Percentiles rank a stretch among this genome's conserved stretches.
These are phyloP conservation scores for Aspergillus texensis DNA, from an alignment of 2,329 filamentous ascomycete genomes.

Conservation along the genomic window DNA sequence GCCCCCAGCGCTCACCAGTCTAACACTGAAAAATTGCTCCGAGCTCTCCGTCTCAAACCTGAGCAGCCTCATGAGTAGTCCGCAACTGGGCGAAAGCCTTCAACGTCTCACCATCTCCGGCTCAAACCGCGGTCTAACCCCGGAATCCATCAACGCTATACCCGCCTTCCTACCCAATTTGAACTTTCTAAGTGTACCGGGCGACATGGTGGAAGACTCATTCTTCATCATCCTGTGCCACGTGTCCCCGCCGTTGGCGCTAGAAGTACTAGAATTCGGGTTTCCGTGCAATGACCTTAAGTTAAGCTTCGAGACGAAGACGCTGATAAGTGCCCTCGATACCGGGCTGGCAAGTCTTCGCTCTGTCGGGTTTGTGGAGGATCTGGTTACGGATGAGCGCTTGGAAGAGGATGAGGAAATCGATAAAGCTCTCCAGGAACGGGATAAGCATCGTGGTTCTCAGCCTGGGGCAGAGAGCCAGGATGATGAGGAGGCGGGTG, in stretches of 20 bases:
- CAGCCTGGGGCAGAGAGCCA: not conserved
- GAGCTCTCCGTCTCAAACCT: constrained; percentile 28
- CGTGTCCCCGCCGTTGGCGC: constrained; percentile 18
- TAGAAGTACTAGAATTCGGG: constrained; percentile 34
- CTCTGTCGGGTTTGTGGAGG: constrained; percentile 30
- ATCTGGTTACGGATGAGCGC: constrained; percentile 23
- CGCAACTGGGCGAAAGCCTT: constrained; percentile 22
- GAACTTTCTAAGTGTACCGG: constrained; percentile 34
- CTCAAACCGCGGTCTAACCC: constrained; percentile 27
- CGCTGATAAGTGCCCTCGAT: constrained; percentile 26
- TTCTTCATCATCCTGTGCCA: constrained; percentile 31
- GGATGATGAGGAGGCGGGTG: constrained; percentile 14
- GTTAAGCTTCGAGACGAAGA: constrained; percentile 25
- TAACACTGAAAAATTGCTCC: constrained; percentile 29
- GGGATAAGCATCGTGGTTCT: constrained; percentile 9
- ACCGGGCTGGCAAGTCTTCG: constrained; percentile 28
- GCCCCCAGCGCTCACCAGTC: constrained; percentile 30
- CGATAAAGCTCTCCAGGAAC: constrained; percentile 28
- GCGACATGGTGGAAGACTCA: constrained; percentile 29
- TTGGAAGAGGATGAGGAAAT: constrained; percentile 29
- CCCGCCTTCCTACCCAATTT: constrained; percentile 29
- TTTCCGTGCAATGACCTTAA: constrained; percentile 20
- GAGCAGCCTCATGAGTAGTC: constrained; percentile 27
- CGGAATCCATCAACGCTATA: constrained; percentile 30
- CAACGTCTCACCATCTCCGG: constrained; percentile 29